phyloP scores from a whole-genome alignment of 768 basidiomycete species.

The Tulasnella sp. region DNA sequence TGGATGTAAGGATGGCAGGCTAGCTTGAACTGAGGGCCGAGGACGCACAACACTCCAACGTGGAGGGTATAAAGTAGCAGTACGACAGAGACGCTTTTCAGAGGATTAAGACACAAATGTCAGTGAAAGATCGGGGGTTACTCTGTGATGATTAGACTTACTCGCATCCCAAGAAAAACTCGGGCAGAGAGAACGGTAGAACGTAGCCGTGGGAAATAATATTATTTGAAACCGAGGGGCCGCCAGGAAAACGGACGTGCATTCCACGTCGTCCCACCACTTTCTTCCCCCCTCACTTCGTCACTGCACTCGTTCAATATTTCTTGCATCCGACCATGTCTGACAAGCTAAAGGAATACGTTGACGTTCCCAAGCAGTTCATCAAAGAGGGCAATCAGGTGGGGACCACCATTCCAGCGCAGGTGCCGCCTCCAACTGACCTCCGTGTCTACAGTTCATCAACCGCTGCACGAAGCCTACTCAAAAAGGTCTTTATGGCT shows the following conservation, averaged over 20 bases:
- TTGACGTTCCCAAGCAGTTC: constrained; percentile 89
- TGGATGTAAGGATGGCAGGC: background rate
- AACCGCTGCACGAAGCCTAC: constrained; percentile 97
- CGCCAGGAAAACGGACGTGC: background rate
- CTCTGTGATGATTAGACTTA: background rate
- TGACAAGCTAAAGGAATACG: constrained; percentile 84
- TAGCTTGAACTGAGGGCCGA: background rate
- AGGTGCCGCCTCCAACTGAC: background rate
- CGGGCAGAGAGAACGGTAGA: background rate
- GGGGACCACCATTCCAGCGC: constrained; percentile 34
- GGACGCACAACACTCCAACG: background rate
- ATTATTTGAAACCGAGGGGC: background rate
- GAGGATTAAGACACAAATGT: background rate
- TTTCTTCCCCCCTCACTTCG: constrained; percentile 3
- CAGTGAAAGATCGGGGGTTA: background rate
- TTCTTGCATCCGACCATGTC: constrained; percentile 54
- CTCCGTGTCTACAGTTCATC: constrained; percentile 64
- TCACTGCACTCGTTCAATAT: constrained; percentile 1
- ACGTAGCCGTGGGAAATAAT: background rate
- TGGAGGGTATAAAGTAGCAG: background rate
- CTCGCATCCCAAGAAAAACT: background rate
- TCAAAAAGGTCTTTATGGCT: constrained; percentile 67
- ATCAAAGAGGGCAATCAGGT: constrained; percentile 92
- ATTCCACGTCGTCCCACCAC: constrained; percentile 16
- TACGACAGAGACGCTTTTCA: background rate